Evolutionary conservation across 257 asterid species (phyloP).

Genomic region (Salvia miltiorrhiza): DNA sequence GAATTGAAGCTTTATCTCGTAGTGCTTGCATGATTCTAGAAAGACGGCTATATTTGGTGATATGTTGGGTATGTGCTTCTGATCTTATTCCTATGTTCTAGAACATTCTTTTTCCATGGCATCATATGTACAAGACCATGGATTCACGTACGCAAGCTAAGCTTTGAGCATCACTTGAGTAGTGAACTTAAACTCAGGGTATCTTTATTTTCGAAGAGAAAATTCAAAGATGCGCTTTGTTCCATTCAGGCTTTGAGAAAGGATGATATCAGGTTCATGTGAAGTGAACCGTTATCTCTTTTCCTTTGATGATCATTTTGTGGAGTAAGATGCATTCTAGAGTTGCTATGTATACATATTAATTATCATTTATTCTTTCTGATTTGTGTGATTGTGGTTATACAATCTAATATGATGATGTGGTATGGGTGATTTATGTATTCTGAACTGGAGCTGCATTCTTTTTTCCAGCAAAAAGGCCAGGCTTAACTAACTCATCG

Average conservation of each 20-base stretch:
- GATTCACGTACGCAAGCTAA: no score
- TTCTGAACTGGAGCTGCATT: conserved; percentile 4
- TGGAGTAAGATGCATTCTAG: neutral
- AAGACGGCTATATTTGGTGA: neutral
- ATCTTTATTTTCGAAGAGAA: neutral
- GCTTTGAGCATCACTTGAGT: no score
- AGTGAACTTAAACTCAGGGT: neutral
- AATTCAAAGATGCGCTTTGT: neutral
- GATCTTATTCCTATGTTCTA: neutral
- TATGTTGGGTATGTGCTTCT: neutral
- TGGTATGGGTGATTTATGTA: neutral
- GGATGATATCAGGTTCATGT: neutral
- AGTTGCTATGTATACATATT: neutral
- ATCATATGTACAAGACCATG: neutral
- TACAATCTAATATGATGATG: neutral
- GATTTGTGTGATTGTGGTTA: neutral
- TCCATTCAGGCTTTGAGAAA: neutral
- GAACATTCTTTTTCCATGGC: neutral
- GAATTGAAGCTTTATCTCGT: neutral
- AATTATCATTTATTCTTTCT: neutral
- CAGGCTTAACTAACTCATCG: neutral
- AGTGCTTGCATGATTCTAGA: neutral
- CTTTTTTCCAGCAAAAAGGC: conserved; percentile 14
- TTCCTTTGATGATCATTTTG: neutral
- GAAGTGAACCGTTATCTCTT: neutral